Conservation (phyloP, 306 rosid species). For the Cicer bijugum region DNA sequence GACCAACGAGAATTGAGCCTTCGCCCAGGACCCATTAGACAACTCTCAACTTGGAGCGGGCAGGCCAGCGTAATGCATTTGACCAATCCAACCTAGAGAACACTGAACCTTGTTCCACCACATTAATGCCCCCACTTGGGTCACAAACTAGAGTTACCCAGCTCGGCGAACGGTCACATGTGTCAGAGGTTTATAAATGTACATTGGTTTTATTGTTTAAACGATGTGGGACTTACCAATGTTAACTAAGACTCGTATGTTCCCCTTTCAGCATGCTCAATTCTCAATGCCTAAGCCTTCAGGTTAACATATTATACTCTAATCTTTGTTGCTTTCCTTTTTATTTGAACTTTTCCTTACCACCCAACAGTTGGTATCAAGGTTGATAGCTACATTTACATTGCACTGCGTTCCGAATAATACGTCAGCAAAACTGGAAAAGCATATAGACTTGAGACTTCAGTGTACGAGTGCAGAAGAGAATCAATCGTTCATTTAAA, state of each 20-base stretch:
- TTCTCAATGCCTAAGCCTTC: neutral
- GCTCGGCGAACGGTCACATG: neutral
- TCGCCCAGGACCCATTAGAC: neutral
- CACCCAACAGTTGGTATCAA: too few relatives aligned
- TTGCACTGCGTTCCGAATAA: too few relatives aligned
- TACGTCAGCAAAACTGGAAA: too few relatives aligned
- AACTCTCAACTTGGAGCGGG: slow-evolving; percentile 14
- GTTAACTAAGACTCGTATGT: neutral
- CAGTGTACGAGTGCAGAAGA: too few relatives aligned
- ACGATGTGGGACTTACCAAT: neutral
- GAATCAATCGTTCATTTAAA: too few relatives aligned
- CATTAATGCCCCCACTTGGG: neutral
- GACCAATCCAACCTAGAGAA: neutral
- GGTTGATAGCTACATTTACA: too few relatives aligned
- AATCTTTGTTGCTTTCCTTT: too few relatives aligned
- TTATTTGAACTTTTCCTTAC: too few relatives aligned
- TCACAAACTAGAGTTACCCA: neutral
- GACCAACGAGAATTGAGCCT: neutral
- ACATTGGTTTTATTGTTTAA: neutral
- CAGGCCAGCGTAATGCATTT: neutral
- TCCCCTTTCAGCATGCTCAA: neutral
- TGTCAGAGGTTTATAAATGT: neutral
- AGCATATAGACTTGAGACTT: too few relatives aligned
- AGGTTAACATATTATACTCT: too few relatives aligned
- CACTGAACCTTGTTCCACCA: neutral